A percentile compares a stretch with the other conserved stretches of the same genome.
Conservation (phyloP, 768 basidiomycete genomes). For the Auriscalpium orientale region DNA sequence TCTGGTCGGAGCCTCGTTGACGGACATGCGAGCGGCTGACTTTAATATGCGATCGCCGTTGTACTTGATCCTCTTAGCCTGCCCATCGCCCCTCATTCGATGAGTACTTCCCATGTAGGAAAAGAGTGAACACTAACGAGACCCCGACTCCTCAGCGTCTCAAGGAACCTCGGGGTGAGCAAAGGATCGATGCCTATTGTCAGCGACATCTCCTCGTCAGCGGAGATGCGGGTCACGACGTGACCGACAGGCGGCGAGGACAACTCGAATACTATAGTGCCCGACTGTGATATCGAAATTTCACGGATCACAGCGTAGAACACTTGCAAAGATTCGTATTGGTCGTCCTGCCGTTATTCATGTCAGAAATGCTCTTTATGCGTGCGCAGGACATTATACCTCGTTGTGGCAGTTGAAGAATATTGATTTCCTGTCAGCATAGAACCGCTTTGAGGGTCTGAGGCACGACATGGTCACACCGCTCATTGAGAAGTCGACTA, state of each 20-base stretch:
- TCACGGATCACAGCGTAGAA: neutral
- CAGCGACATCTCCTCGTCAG: neutral
- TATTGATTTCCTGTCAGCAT: constrained; percentile 9
- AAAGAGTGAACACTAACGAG: neutral
- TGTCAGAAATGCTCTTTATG: neutral
- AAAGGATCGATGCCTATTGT: neutral
- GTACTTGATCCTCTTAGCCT: neutral
- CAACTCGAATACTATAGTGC: neutral
- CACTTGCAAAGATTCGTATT: constrained; percentile 7
- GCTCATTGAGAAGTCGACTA: constrained; percentile 3
- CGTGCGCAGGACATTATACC: neutral
- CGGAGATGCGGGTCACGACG: neutral
- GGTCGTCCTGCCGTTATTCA: constrained; percentile 3
- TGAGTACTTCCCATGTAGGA: neutral
- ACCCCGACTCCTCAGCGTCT: neutral
- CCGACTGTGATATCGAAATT: neutral
- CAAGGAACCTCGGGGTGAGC: neutral
- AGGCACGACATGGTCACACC: neutral
- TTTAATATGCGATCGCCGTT: constrained; percentile 3
- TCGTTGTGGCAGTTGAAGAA: constrained; percentile 12
- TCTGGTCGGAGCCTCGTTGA: constrained; percentile 8
- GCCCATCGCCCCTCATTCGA: neutral
- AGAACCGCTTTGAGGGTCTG: constrained; percentile 7
- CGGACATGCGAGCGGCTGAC: constrained; percentile 5
- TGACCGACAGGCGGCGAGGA: neutral